Evolutionary conservation across 192 early-diverging fungal genomes (phyloP).

Genomic region (Thamnidium elegans): DNA sequence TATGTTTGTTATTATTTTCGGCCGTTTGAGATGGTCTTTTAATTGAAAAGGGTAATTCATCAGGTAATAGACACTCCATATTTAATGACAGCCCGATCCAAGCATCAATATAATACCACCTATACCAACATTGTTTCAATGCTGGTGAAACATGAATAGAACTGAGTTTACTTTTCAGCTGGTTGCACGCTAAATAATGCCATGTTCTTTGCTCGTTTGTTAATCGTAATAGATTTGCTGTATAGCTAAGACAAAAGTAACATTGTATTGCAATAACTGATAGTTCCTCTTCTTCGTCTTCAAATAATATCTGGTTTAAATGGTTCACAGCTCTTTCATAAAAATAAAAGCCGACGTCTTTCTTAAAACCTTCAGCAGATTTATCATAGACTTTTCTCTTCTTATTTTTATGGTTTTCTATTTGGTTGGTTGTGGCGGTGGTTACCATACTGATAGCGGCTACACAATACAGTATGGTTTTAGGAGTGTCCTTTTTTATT

Average conservation of each 20-base stretch:
- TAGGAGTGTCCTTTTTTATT: slow-evolving; percentile 7
- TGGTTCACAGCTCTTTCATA: slow-evolving; percentile 22
- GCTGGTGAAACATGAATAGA: neutral
- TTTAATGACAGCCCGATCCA: slow-evolving; percentile 25
- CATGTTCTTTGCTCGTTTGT: slow-evolving; percentile 27
- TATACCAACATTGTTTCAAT: slow-evolving; percentile 15
- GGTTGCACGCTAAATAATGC: slow-evolving; percentile 22
- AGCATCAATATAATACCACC: slow-evolving; percentile 35
- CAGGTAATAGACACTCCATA: slow-evolving; percentile 11
- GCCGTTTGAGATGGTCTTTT: neutral
- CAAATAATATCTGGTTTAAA: slow-evolving; percentile 25
- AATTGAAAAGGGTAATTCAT: neutral
- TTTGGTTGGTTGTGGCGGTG: neutral
- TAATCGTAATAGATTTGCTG: slow-evolving; percentile 26
- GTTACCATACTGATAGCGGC: slow-evolving; percentile 28
- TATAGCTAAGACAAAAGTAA: slow-evolving; percentile 31
- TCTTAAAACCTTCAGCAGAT: slow-evolving; percentile 13
- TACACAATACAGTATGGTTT: slow-evolving; percentile 21
- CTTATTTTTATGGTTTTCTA: neutral
- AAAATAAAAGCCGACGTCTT: slow-evolving; percentile 16
- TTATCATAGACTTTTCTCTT: neutral
- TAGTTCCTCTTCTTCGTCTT: slow-evolving; percentile 10
- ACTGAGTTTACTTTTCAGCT: slow-evolving; percentile 6
- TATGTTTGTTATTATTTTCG: neutral
- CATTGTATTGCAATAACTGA: slow-evolving; percentile 9